Conservation (phyloP, 2,329 filamentous ascomycete genomes). For the Colletotrichum aenigma region DNA sequence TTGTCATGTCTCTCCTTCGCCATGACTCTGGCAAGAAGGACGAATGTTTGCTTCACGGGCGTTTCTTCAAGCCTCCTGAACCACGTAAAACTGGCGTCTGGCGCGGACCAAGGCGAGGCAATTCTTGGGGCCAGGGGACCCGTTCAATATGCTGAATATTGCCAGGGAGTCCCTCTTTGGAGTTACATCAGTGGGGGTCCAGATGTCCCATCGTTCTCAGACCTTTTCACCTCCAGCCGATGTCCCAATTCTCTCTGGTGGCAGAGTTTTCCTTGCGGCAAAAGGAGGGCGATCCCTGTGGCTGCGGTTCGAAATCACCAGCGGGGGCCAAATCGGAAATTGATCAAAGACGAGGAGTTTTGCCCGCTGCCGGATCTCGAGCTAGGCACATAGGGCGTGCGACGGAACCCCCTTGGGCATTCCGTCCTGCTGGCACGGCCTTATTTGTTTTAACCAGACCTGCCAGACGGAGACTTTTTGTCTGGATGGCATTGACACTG, state of each 20-base stretch:
- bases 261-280: not conserved
- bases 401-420: not conserved
- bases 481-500: not conserved
- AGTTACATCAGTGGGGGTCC: not conserved
- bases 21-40: not conserved
- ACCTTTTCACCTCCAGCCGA: not conserved
- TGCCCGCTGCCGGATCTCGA: not conserved
- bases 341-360: not conserved
- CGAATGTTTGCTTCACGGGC: not conserved
- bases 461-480: not conserved
- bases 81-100: not conserved
- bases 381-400: not conserved
- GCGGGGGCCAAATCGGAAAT: constrained; percentile 12
- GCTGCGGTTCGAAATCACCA: not conserved
- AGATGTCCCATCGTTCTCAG: not conserved
- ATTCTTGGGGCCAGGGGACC: not conserved
- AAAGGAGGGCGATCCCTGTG: not conserved
- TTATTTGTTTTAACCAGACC: not conserved
- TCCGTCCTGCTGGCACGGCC: not conserved
- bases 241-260: not conserved
- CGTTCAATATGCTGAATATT: not conserved
- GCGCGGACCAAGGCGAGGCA: not conserved
- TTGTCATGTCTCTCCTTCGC: not conserved
- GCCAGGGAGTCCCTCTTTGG: not conserved
- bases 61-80: not conserved